Percentiles rank a stretch among this genome's conserved stretches.
These are phyloP conservation scores for Termitomyces sp. DNA, from an alignment of 768 basidiomycete species.

Conservation along the genomic window DNA sequence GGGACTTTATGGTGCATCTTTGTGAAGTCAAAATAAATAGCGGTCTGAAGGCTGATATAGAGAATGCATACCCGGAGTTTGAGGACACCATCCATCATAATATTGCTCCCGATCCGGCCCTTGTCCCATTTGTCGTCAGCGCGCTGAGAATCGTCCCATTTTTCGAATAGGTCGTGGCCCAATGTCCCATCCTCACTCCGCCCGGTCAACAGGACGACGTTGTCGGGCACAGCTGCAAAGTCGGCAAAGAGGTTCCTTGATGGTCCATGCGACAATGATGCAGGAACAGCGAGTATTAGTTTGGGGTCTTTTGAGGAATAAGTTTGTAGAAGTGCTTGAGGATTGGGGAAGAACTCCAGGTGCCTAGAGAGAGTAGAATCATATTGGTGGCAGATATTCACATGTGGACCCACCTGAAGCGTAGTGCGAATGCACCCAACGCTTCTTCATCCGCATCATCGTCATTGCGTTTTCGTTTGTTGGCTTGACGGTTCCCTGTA, in stretches of 20 bases:
- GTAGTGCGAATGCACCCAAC: slow-evolving; percentile 78
- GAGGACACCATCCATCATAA: slow-evolving; percentile 75
- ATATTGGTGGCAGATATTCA: not conserved
- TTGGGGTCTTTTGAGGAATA: slow-evolving; percentile 90
- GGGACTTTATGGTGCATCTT: slow-evolving; percentile 90
- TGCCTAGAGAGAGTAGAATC: slow-evolving; percentile 45
- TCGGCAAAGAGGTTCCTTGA: slow-evolving; percentile 83
- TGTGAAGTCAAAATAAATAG: slow-evolving; percentile 1
- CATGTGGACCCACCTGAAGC: slow-evolving; percentile 66
- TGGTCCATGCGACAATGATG: slow-evolving; percentile 89
- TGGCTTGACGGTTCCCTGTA: slow-evolving; percentile 47
- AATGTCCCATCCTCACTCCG: slow-evolving; percentile 80
- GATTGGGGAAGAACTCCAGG: slow-evolving; percentile 87
- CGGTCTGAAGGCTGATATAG: not conserved
- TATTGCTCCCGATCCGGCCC: slow-evolving; percentile 82
- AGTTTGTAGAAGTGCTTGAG: slow-evolving; percentile 73
- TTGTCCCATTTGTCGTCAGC: slow-evolving; percentile 82
- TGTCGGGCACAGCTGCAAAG: slow-evolving; percentile 79
- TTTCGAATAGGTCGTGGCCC: slow-evolving; percentile 72
- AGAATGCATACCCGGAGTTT: slow-evolving; percentile 52
- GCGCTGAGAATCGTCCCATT: slow-evolving; percentile 84
- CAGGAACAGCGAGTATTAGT: slow-evolving; percentile 89
- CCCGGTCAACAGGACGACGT: slow-evolving; percentile 83
- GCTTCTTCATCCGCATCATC: slow-evolving; percentile 75
- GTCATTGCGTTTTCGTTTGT: slow-evolving; percentile 57